Conservation (phyloP, 1,284 basidiomycete species). For the Austroboletus novae-zelandiae region DNA sequence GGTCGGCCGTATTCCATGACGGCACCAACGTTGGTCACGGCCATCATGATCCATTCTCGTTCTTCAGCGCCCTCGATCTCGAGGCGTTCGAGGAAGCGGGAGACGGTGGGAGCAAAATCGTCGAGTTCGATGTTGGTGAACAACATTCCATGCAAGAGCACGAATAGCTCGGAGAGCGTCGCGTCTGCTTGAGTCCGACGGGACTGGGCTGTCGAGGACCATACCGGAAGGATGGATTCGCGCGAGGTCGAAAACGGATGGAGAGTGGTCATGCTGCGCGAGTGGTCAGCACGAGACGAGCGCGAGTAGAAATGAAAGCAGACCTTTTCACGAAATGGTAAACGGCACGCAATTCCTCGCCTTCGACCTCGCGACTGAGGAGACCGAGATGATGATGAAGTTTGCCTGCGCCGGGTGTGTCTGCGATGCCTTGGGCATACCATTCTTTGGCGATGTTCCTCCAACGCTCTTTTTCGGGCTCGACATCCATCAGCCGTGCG, state of each 20-base stretch:
- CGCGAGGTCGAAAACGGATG: slow-evolving; percentile 86
- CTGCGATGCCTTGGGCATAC: slow-evolving; percentile 86
- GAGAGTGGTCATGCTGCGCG: slow-evolving; percentile 75
- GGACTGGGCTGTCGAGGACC: slow-evolving; percentile 73
- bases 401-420: slow-evolving; percentile 88
- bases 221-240: slow-evolving; percentile 84
- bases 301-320: slow-evolving; percentile 20
- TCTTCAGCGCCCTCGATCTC: slow-evolving; percentile 79
- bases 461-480: slow-evolving; percentile 93
- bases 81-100: slow-evolving; percentile 84
- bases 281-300: slow-evolving; percentile 1
- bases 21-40: slow-evolving; percentile 75
- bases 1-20: slow-evolving; percentile 88
- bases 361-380: slow-evolving; percentile 76
- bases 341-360: slow-evolving; percentile 81
- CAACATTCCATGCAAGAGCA: slow-evolving; percentile 92
- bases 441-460: slow-evolving; percentile 86
- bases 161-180: slow-evolving; percentile 78
- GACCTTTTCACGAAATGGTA: slow-evolving; percentile 97
- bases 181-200: slow-evolving; percentile 77
- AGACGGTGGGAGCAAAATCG: slow-evolving; percentile 79
- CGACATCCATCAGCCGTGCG: slow-evolving; percentile 81
- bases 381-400: slow-evolving; percentile 95
- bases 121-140: slow-evolving; percentile 95
- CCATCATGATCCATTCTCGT: slow-evolving; percentile 97